phyloP scores from a whole-genome alignment of 1,284 basidiomycete genomes.

The Exsudoporus floridanus region DNA sequence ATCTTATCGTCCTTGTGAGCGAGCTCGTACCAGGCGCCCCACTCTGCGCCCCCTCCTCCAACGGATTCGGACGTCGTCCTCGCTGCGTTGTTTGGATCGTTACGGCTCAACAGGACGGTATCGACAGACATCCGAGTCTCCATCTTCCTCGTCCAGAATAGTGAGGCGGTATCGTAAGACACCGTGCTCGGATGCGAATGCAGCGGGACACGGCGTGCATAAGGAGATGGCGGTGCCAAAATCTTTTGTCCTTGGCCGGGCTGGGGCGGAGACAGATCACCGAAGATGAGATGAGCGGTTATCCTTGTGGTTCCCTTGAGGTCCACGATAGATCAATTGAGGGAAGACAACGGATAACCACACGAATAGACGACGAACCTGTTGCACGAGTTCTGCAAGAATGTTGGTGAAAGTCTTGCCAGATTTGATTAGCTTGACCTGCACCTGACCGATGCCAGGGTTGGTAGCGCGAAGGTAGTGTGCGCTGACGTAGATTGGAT shows the following conservation, averaged over 20 bases:
- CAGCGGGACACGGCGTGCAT: constrained; percentile 56
- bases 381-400: constrained; percentile 54
- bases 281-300: constrained; percentile 56
- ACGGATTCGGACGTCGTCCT: constrained; percentile 40
- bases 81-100: constrained; percentile 35
- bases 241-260: constrained; percentile 26
- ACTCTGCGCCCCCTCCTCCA: constrained; percentile 52
- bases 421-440: constrained; percentile 44
- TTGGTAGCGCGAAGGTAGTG: constrained; percentile 52
- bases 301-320: constrained; percentile 47
- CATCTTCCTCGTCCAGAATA: constrained; percentile 38
- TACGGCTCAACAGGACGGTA: constrained; percentile 39
- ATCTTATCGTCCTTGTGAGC: constrained; percentile 43
- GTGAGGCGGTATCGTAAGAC: constrained; percentile 17
- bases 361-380: constrained; percentile 37
- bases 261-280: constrained; percentile 42
- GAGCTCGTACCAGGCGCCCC: constrained; percentile 58
- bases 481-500: constrained; percentile 58
- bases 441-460: constrained; percentile 44
- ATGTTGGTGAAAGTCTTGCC: constrained; percentile 56
- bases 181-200: constrained; percentile 48
- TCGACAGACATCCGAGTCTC: constrained; percentile 44
- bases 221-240: constrained; percentile 49
- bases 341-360: background rate
- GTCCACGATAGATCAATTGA: constrained; percentile 3